A percentile compares a stretch with the other conserved stretches of the same genome.
Evolutionary conservation across 1,139 yeast genomes (phyloP).

Genomic region (Lizanozyma gosingica): DNA sequence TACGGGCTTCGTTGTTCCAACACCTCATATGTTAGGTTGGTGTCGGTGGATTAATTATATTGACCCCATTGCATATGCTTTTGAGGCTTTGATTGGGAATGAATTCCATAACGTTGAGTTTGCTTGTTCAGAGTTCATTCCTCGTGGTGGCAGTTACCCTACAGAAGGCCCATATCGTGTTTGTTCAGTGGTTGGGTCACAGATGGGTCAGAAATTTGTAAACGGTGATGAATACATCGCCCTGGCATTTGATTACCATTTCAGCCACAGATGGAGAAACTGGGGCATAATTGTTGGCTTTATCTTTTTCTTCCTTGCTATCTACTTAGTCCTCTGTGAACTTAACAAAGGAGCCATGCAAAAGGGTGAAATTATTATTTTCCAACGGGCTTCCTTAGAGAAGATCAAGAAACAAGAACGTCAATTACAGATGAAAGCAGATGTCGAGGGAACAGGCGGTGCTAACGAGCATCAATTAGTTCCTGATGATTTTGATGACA

Average conservation of each 20-base stretch:
- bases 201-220: constrained; percentile 27
- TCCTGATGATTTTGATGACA: constrained; percentile 4
- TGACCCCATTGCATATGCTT: constrained; percentile 62
- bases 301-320: constrained; percentile 22
- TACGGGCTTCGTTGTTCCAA: constrained; percentile 73
- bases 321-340: constrained; percentile 30
- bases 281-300: constrained; percentile 41
- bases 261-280: constrained; percentile 41
- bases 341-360: constrained; percentile 25
- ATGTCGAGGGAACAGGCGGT: constrained; percentile 1
- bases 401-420: constrained; percentile 9
- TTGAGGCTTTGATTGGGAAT: constrained; percentile 59
- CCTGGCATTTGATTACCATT: constrained; percentile 25
- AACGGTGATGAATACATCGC: constrained; percentile 37
- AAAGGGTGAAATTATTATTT: constrained; percentile 33
- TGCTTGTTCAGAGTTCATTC: constrained; percentile 24
- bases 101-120: constrained; percentile 43
- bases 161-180: constrained; percentile 4
- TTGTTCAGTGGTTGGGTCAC: constrained; percentile 25
- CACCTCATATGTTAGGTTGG: constrained; percentile 65
- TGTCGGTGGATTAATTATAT: constrained; percentile 70
- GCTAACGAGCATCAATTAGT: not conserved
- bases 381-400: constrained; percentile 18
- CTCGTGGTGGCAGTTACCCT: constrained; percentile 16
- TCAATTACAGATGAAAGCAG: not conserved